These are phyloP conservation scores for Lactifluus piperatus DNA, from an alignment of 768 basidiomycete species.

Conservation along the genomic window DNA sequence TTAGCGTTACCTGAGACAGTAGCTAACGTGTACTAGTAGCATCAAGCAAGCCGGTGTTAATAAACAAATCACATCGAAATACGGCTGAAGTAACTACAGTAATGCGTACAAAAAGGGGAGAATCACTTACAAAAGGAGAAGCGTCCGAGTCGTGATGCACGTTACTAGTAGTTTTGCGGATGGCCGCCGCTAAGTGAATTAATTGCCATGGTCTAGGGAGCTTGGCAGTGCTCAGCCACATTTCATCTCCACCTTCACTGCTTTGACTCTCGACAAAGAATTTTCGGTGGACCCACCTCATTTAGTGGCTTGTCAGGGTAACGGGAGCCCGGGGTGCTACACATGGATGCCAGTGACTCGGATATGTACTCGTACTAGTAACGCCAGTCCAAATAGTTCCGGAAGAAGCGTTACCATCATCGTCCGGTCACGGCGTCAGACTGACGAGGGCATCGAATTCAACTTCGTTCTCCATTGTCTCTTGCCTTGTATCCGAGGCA, in stretches of 20 bases:
- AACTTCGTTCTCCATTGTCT: background rate
- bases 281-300: background rate
- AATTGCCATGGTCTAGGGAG: background rate
- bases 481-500: too few species aligned
- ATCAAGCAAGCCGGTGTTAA: too few species aligned
- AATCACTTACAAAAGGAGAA: too few species aligned
- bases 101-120: too few species aligned
- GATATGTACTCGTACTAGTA: too few species aligned
- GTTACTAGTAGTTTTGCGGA: background rate
- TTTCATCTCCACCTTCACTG: background rate
- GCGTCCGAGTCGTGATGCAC: background rate
- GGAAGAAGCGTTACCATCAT: background rate
- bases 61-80: too few species aligned
- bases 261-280: background rate
- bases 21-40: too few species aligned
- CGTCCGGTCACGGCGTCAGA: background rate
- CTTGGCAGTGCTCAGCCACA: background rate
- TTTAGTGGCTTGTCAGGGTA: slow-evolving; percentile 9
- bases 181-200: background rate
- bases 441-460: background rate
- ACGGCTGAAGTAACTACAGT: too few species aligned
- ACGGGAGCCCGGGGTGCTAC: background rate
- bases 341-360: background rate
- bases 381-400: background rate
- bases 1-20: too few species aligned